Base-by-base conservation (phyloP, 176 grass and related monocot genomes). In the Guadua angustifolia region DNA sequence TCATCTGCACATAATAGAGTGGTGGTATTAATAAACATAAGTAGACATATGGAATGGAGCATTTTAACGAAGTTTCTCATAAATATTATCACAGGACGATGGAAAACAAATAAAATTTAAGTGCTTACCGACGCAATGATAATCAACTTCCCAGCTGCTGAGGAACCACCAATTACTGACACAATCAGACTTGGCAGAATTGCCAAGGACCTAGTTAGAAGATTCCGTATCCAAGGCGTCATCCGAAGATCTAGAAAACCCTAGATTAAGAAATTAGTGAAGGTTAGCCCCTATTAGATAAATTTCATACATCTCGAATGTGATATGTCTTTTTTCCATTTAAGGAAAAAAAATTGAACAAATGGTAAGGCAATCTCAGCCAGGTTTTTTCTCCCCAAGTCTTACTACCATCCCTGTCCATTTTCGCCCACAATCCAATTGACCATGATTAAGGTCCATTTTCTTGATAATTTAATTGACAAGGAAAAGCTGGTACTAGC, bases 171-270 rank as follows among this genome's bases (percentile, higher is more conserved):
- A 88, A 98, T 94, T 80, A 98, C 26, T 33, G 96, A 90, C 19
- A 94, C 96, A 49, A 93, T 75, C 4, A 98, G 88, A 77, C 96
- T 98, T 57, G 96, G 96, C 11, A 98, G 71, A 89, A 98, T 98
- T 69, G 96, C 93, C 77, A 98, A 91, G 69, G 91, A 93, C 81
- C 96, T 92, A 17, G 96, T 98, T 66, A 98, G 32, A 87, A 98
- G 80, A 77, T 98, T 98, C 18, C 96, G 80, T 85, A 84, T 32
- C 96, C 96, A 98, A 8, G 91, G 96, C 26, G 86, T 90, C 91
- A 98, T 98, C 22, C 96, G 85, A 71, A 98, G 93, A 90, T 98
- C 87, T 29, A 98, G 84, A 92, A 98, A 98, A 12, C 96, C 96
- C 96, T 98, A 84, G 3, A 56, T 72, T 59, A 72, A 40, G 18